phyloP scores from a whole-genome alignment of 2,329 filamentous ascomycete genomes.

The Fusarium robinianum region DNA sequence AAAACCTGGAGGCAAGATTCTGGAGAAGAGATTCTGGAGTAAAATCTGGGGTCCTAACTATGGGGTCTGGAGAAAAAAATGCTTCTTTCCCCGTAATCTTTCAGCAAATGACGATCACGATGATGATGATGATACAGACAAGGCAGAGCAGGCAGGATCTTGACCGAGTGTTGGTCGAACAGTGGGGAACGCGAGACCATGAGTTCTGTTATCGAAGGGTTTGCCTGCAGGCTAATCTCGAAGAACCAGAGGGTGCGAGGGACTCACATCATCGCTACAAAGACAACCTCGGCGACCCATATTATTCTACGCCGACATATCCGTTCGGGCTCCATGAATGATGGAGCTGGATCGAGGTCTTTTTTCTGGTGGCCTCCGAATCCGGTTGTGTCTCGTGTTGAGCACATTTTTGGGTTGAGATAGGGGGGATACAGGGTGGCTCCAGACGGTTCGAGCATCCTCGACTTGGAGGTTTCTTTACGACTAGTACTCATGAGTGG shows the following conservation, averaged over 20 bases:
- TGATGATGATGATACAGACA: conserved; percentile 7
- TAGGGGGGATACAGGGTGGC: no score
- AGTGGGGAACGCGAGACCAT: conserved; percentile 11
- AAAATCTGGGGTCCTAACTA: conserved; percentile 29
- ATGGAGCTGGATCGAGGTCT: conserved; percentile 2
- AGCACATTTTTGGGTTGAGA: no score
- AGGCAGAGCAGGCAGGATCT: conserved; percentile 18
- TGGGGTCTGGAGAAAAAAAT: conserved; percentile 22
- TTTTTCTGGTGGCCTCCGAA: background rate
- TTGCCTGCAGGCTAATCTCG: conserved; percentile 17
- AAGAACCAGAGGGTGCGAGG: conserved; percentile 16
- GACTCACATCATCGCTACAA: no score
- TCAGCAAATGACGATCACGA: conserved; percentile 12
- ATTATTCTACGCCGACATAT: conserved; percentile 23
- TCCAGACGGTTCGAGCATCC: no score
- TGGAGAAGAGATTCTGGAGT: conserved; percentile 18
- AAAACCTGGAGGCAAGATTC: conserved; percentile 24
- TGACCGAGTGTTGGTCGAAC: conserved; percentile 17
- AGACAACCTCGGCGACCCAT: no score
- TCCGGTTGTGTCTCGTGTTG: no score
- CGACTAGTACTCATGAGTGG: no score
- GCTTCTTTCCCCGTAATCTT: conserved; percentile 17
- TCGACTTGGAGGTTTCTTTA: no score
- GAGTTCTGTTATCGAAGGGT: no score
- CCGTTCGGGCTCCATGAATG: no score